phyloP scores from a whole-genome alignment of 768 basidiomycete genomes.

The Atractiella rhizophila region DNA sequence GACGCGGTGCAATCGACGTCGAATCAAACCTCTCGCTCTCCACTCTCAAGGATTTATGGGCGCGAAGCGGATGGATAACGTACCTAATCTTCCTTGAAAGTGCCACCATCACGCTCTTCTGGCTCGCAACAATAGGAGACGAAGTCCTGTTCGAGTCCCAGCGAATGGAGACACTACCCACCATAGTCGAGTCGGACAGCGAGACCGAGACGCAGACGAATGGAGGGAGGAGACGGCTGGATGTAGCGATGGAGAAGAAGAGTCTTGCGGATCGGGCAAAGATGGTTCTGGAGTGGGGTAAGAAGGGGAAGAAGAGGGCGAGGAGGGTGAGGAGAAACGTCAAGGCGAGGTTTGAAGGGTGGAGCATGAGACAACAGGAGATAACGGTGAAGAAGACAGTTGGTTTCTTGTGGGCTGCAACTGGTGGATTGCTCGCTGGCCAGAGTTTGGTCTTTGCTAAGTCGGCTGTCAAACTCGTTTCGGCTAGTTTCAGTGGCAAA shows the following conservation, averaged over 20 bases:
- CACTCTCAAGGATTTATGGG: conserved; percentile 63
- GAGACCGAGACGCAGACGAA: too few relatives aligned
- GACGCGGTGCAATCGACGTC: conserved; percentile 47
- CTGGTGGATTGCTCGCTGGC: conserved; percentile 72
- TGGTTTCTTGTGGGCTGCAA: conserved; percentile 82
- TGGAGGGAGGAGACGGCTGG: too few relatives aligned
- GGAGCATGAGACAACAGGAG: conserved; percentile 25
- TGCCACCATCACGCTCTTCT: conserved; percentile 29
- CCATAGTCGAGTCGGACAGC: too few relatives aligned
- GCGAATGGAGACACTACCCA: conserved; percentile 24
- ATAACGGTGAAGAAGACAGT: conserved; percentile 66
- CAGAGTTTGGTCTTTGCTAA: conserved; percentile 67
- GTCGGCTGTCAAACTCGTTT: too few relatives aligned
- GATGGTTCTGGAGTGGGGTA: conserved; percentile 14
- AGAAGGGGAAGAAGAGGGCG: conserved; percentile 48
- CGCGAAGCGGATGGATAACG: conserved; percentile 61
- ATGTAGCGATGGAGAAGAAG: conserved; percentile 2
- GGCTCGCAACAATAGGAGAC: conserved; percentile 1
- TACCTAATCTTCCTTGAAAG: conserved; percentile 62
- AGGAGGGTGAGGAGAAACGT: conserved; percentile 24
- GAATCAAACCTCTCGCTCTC: conserved; percentile 38
- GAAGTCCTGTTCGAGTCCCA: conserved; percentile 29
- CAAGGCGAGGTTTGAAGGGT: conserved; percentile 6
- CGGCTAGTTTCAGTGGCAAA: too few relatives aligned
- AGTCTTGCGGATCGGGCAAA: neutral